phyloP scores from a whole-genome alignment of 2,329 filamentous ascomycete genomes.

The Sclerotiophoma versabilis region DNA sequence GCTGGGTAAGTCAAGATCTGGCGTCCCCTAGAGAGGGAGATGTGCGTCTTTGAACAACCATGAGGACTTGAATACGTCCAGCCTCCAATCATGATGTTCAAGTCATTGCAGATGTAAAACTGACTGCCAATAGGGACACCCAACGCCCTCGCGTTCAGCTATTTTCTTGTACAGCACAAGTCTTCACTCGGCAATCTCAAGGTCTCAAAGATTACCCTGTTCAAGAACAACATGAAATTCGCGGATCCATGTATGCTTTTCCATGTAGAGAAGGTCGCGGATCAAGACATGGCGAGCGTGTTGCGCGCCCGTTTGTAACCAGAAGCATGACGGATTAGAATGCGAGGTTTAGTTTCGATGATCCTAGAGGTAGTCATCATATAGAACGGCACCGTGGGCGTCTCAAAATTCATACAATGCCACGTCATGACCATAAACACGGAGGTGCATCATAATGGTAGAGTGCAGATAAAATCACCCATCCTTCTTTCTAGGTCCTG shows the following conservation, averaged over 20 bases:
- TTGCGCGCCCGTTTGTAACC: no score
- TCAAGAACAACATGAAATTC: conserved; percentile 9
- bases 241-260: conserved; percentile 8
- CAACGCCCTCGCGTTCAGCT: conserved; percentile 14
- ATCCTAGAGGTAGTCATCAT: neutral
- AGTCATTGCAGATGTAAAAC: neutral
- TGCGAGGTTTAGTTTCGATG: neutral
- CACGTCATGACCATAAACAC: no score
- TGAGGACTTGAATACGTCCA: neutral
- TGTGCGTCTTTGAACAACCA: no score
- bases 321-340: neutral
- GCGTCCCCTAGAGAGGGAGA: no score
- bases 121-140: conserved; percentile 8
- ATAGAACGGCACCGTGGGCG: neutral
- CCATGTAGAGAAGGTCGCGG: neutral
- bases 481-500: no score
- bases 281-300: neutral
- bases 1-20: conserved; percentile 8
- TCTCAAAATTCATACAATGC: neutral
- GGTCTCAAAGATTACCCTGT: conserved; percentile 10
- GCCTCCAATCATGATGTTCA: neutral
- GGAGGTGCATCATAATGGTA: no score
- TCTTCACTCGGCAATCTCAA: conserved; percentile 6
- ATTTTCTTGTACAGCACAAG: conserved; percentile 17
- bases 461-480: no score